Evolutionary conservation across 2,329 filamentous ascomycete genomes (phyloP).

Genomic region (Beauveria bassiana): DNA sequence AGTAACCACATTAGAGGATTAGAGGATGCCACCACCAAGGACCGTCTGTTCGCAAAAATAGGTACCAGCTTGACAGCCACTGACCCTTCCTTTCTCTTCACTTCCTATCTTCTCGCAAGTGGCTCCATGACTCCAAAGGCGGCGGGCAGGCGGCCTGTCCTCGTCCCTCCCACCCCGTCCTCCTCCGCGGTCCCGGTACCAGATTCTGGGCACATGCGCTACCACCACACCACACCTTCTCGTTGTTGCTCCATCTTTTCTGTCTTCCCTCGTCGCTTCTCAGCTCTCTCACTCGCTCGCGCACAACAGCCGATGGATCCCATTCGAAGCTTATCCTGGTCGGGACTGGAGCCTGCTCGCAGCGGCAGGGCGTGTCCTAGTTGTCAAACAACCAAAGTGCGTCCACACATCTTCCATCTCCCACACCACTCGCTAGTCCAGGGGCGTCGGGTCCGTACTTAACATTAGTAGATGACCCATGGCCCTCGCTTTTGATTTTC

Average conservation of each 20-base stretch:
- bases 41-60: background rate
- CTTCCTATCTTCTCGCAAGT: no score
- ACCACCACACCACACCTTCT: background rate
- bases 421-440: background rate
- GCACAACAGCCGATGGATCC: background rate
- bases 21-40: background rate
- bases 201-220: slow-evolving; percentile 4
- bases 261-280: background rate
- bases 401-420: background rate
- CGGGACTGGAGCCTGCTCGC: background rate
- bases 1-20: background rate
- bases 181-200: slow-evolving; percentile 3
- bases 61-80: background rate
- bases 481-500: background rate
- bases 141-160: background rate
- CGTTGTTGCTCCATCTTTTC: background rate
- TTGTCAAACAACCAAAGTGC: background rate
- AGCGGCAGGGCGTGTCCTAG: background rate
- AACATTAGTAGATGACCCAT: background rate
- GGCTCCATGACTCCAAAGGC: background rate
- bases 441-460: background rate
- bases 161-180: background rate
- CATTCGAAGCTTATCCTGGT: background rate
- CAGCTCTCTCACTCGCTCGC: background rate
- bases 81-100: background rate